These are phyloP conservation scores for Lithocarpus polystachyus DNA, from an alignment of 306 rosid genomes.

Conservation along the genomic window DNA sequence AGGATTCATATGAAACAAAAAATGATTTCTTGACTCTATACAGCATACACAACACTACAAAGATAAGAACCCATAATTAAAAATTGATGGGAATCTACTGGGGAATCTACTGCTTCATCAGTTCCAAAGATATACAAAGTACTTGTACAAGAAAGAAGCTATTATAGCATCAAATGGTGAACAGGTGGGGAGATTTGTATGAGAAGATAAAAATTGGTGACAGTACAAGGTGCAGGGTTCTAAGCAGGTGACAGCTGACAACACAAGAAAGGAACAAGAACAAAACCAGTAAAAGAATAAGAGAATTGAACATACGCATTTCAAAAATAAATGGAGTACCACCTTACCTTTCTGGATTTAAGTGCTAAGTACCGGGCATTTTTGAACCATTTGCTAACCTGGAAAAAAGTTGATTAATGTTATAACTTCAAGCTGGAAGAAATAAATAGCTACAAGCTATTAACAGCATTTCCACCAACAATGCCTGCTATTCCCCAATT, in stretches of 20 bases:
- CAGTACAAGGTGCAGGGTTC: not conserved
- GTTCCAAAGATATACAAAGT: not conserved
- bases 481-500: not conserved
- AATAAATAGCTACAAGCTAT: not conserved
- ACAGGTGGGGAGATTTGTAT: conserved; percentile 4
- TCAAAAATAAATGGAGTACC: not conserved
- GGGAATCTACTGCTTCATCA: not conserved
- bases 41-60: not conserved
- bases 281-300: not conserved
- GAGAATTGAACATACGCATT: not conserved
- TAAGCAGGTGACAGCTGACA: not conserved
- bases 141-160: not conserved
- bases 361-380: conserved; percentile 85
- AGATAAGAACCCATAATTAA: not conserved
- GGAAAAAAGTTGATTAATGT: conserved; percentile 19
- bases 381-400: conserved; percentile 98
- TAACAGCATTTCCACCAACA: not conserved
- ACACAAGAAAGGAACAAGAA: conserved; percentile 2
- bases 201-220: not conserved
- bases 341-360: conserved; percentile 67
- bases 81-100: not conserved
- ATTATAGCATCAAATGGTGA: not conserved
- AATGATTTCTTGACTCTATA: not conserved
- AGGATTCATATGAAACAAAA: not conserved
- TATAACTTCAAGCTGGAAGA: not conserved